Evolutionary conservation across 805 yeast genomes (phyloP).

Genomic region (Saccharomycopsis babjevae): DNA sequence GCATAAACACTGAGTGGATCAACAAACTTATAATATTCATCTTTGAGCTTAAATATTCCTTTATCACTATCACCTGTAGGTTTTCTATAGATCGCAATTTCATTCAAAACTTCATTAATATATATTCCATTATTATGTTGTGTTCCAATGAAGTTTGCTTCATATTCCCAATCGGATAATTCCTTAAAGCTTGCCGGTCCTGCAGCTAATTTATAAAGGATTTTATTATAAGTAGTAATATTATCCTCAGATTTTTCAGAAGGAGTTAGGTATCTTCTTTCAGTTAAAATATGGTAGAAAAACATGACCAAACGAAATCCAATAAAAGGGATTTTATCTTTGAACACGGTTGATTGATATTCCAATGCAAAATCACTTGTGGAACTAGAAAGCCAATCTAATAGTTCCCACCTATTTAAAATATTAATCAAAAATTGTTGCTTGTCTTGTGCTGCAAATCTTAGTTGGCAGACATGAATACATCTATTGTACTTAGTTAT

Average conservation of each 20-base stretch:
- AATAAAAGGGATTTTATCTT: slow-evolving; percentile 18
- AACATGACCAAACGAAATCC: slow-evolving; percentile 33
- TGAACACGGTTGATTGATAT: slow-evolving; percentile 34
- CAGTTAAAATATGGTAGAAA: slow-evolving; percentile 14
- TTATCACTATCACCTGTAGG: slow-evolving; percentile 59
- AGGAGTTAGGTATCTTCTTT: slow-evolving; percentile 11
- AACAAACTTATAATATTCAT: slow-evolving; percentile 32
- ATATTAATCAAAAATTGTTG: slow-evolving; percentile 50
- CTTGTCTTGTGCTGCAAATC: slow-evolving; percentile 33
- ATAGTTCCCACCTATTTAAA: slow-evolving; percentile 32
- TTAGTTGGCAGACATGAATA: not conserved
- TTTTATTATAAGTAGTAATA: not conserved
- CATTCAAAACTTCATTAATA: slow-evolving; percentile 35
- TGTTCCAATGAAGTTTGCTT: slow-evolving; percentile 14
- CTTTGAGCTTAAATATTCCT: slow-evolving; percentile 55
- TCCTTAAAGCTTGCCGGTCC: slow-evolving; percentile 13
- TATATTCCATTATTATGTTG: slow-evolving; percentile 32
- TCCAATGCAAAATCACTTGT: slow-evolving; percentile 16
- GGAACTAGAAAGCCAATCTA: not conserved
- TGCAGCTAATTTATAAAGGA: slow-evolving; percentile 6
- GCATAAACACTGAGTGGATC: slow-evolving; percentile 47
- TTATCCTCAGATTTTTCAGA: slow-evolving; percentile 5
- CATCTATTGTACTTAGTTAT: slow-evolving; percentile 21
- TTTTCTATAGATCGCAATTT: slow-evolving; percentile 49
- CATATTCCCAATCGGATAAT: slow-evolving; percentile 1